Base-by-base conservation (phyloP, 768 basidiomycete genomes). In the Antrodiella citrinella region DNA sequence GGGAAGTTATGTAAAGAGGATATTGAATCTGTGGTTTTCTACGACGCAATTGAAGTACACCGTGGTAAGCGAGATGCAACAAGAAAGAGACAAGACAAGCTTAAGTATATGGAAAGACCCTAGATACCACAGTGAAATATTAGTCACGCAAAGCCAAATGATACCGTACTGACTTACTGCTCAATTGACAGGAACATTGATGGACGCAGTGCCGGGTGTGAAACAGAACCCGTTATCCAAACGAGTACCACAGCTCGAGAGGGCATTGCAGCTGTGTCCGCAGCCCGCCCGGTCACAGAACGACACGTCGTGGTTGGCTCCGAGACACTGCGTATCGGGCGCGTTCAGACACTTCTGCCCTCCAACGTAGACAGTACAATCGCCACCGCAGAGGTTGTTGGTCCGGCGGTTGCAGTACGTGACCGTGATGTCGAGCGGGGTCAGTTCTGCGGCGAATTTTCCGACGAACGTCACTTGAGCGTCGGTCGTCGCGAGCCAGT, bases 281-380 rank as follows among this genome's bases (percentile, higher is more conserved):
- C 68, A 69, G 4, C 48, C 52, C 1, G 26, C 30, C n/a, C 45
- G 13, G 39, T 58, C 50, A 49, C 67, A 69, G 49, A 64, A 69
- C 11, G 46, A 60, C 26, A 67, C 61, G 43, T 68, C 56, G 2
- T 44, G 49, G 15, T 65, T 62, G 3, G 69, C 67, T 3, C 49
- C n/a, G 12, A 70, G 52, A 45, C 69, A 70, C n/a, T 57, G 50
- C 18, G 67, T 67, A 41, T 46, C 26, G 1, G 67, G 64, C 1
- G 66, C 57, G 21, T 26, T n/a, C 45, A 66, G 57, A 49, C 69
- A 70, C 0, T 48, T 51, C 3, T 55, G 46, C 3, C 59, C 56
- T 23, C 67, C 67, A 26, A 54, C 60, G 58, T 63, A 65, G 0
- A 67, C 63, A 4, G 59, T 68, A 57, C 69, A 70, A 2, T 52